Base-by-base conservation (phyloP, 1,284 basidiomycete species). In the Neolentinus lepideus region DNA sequence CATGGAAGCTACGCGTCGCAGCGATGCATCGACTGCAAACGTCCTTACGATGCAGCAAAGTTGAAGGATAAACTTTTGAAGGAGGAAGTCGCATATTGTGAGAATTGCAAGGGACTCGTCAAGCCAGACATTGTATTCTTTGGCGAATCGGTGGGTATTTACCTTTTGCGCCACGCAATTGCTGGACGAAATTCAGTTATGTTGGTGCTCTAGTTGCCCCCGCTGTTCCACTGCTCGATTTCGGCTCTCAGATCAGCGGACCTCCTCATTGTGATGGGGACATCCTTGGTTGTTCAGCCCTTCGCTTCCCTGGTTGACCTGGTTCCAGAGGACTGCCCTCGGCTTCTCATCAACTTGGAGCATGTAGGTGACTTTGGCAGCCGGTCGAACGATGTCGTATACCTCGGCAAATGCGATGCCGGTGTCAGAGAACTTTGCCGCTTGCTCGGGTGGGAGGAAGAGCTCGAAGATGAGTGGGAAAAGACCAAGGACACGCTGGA, bases 81-180 rank as follows among this genome's bases (percentile, higher is more conserved):
- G 25, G 83, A 82, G 29, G 68, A 78, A 56, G 82, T 91, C 33
- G 84, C 91, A 4, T 74, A 71, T 48, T 94, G 92, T 67, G 72
- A 76, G 54, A 60, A 64, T 8, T 93, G 90, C 63, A 72, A 71
- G 0, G 90, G 90, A 0, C 73, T 92, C 33, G 87, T 94, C 36
- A 95, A 95, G 70, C 94, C 93, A 2, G 89, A 95, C 64, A 96
- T 96, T 51, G 91, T 95, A n/a, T 95, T 97, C 72, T 96, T 96
- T 65, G 94, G 94, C 51, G 94, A 96, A 71, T 63, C 75, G 46
- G 88, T 88, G 64, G 29, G 83, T 71, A 21, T 29, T 25, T n/a
- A n/a, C n/a, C n/a, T n/a, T n/a, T n/a, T 12, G 10, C 48, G 52
- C 50, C 52, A 45, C 38, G 52, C 31, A 16, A 54, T 46, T 22